Percentiles rank a stretch among this genome's conserved stretches.
phyloP scores from a whole-genome alignment of 2,329 filamentous ascomycete genomes.

The Trichoderma citrinoviride region DNA sequence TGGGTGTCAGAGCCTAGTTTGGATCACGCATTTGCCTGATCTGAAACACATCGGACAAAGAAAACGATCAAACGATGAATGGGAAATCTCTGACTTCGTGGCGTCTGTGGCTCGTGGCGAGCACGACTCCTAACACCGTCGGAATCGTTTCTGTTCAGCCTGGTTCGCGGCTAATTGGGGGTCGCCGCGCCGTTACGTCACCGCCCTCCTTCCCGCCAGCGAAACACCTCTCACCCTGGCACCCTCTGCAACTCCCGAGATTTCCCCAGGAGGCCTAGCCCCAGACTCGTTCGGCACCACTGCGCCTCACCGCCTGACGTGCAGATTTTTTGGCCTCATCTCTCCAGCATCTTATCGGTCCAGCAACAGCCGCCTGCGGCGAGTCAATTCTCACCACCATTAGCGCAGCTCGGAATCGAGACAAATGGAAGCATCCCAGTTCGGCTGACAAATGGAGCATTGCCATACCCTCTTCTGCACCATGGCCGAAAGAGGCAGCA shows the following conservation, averaged over 20 bases:
- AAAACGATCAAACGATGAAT: not conserved
- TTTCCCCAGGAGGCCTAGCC: constrained; percentile 9
- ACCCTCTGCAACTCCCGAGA: constrained; percentile 5
- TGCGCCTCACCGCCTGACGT: constrained; percentile 24
- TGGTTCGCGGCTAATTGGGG: constrained; percentile 15
- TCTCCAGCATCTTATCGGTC: constrained; percentile 17
- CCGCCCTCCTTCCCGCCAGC: not conserved
- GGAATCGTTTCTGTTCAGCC: not conserved
- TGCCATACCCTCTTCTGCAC: not conserved
- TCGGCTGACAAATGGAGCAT: constrained; percentile 21
- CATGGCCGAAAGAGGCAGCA: constrained; percentile 27
- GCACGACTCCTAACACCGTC: not conserved
- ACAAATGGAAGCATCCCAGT: constrained; percentile 7
- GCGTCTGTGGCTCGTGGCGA: not conserved
- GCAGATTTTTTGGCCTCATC: constrained; percentile 21
- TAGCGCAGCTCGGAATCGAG: constrained; percentile 14
- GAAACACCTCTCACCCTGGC: not conserved
- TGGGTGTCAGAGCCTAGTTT: not conserved
- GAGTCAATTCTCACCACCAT: constrained; percentile 18
- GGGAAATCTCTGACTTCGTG: not conserved
- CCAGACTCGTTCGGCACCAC: not conserved
- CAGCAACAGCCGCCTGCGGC: not conserved
- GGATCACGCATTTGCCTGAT: not conserved
- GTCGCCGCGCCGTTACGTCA: constrained; percentile 18
- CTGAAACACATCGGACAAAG: constrained; percentile 1